These are phyloP conservation scores for Grosmannia huntii DNA, from an alignment of 2,329 filamentous ascomycete species.

Conservation along the genomic window DNA sequence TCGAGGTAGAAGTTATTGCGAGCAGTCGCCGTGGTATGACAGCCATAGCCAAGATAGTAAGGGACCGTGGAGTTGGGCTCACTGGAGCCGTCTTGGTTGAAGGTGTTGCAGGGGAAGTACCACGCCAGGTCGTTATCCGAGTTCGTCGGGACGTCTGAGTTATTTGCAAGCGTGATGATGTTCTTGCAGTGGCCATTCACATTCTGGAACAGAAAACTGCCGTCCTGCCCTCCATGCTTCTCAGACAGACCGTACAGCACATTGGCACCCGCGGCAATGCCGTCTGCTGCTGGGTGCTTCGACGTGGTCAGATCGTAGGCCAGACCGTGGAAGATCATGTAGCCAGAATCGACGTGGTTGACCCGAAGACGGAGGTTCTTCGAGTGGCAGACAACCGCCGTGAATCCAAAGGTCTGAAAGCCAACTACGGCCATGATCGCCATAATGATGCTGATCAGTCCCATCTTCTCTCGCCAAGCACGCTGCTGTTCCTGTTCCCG, in stretches of 20 bases:
- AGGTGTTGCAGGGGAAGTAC: conserved; percentile 90
- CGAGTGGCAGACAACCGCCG: conserved; percentile 66
- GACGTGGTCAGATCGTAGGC: conserved; percentile 76
- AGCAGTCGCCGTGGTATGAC: conserved; percentile 62
- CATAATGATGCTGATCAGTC: conserved; percentile 85
- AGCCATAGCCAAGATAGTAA: conserved; percentile 75
- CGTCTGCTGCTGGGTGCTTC: conserved; percentile 65
- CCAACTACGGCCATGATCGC: conserved; percentile 80
- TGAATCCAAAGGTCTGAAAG: conserved; percentile 95
- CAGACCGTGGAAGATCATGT: conserved; percentile 92
- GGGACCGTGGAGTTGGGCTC: conserved; percentile 59
- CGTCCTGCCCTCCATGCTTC: conserved; percentile 78
- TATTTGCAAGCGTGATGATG: conserved; percentile 58
- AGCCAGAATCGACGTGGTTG: conserved; percentile 69
- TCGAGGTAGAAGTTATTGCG: conserved; percentile 63
- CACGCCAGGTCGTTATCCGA: conserved; percentile 64
- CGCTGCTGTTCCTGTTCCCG: conserved; percentile 73
- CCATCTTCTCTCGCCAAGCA: conserved; percentile 97
- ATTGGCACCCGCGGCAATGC: conserved; percentile 62
- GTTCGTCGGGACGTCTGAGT: conserved; percentile 72
- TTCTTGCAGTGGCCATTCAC: conserved; percentile 95
- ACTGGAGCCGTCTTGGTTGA: conserved; percentile 86
- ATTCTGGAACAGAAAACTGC: conserved; percentile 95
- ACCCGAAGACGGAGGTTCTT: conserved; percentile 62
- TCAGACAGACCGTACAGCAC: conserved; percentile 76